A percentile compares a stretch with the other conserved stretches of the same genome.
Evolutionary conservation across 2,329 filamentous ascomycete species (phyloP).

Genomic region (Fusarium sp.): DNA sequence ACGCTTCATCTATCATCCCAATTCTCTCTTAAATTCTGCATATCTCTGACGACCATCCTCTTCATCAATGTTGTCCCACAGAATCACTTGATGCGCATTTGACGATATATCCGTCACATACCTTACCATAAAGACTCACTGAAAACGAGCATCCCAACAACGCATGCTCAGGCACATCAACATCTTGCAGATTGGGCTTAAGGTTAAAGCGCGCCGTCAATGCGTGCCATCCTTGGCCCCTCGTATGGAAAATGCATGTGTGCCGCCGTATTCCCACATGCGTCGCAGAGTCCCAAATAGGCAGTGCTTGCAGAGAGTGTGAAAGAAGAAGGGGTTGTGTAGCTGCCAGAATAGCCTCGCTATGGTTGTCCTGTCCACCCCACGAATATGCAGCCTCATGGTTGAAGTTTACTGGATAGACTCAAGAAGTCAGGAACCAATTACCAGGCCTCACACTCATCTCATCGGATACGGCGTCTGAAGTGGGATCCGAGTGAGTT

Average conservation of each 20-base stretch:
- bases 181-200: not conserved
- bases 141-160: not conserved
- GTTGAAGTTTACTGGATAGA: not conserved
- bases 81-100: not conserved
- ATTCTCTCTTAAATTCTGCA: not conserved
- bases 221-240: not conserved
- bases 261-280: not conserved
- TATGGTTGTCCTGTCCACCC: not conserved
- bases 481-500: constrained; percentile 1
- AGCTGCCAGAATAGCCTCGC: not conserved
- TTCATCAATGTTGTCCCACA: not conserved
- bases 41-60: not conserved
- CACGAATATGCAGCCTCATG: not conserved
- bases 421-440: not conserved
- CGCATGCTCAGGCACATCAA: not conserved
- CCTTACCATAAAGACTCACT: not conserved
- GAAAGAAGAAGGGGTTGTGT: not conserved
- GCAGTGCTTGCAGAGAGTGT: not conserved
- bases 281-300: not conserved
- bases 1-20: not conserved
- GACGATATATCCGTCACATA: not conserved
- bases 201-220: constrained; percentile 5
- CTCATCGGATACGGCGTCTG: not conserved
- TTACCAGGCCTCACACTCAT: not conserved
- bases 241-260: constrained; percentile 3